Evolutionary conservation across 192 early-diverging fungal genomes (phyloP), one percentile per base, ranked within the genome.

Genomic region (Entomortierella lignicola): DNA sequence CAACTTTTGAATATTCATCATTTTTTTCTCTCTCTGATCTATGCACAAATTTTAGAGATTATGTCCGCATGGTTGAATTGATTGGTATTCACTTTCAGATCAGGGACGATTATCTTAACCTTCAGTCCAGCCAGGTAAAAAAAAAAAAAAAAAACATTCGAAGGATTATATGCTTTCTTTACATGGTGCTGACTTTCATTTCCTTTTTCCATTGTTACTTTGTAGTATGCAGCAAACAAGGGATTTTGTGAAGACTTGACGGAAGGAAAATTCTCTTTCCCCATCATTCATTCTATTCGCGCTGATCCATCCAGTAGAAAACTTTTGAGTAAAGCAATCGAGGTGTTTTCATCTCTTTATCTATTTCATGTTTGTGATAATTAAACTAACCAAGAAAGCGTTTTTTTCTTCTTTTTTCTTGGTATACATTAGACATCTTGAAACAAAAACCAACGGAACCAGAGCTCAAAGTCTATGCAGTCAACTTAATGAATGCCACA

Each of bases 261-360:
- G 0, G 98, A 99, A 85, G 98, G 98, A 77, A 99, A 99, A 85
- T 99, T 98, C 80, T 97, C 95, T 15, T 99, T 94, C 81, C 94
- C 94, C 18, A 89, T 99, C 64, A 93, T 96, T 31, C 95, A 96
- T 63, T 94, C 92, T 15, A 96, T 99, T 53, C 85, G 88, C 8
- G 55, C 80, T 7, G 82, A 89, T 51, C 81, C 90, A 1, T 53
- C 52, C 34, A 89, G 92, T 66, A 85, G 87, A 29, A 89, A 94
- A 81, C 77, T 98, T 43, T 79, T 93, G 44, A 95, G 91, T 92
- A 86, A 56, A n/a, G n/a, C n/a, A n/a, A n/a, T n/a, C n/a, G n/a
- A n/a, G n/a, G 84, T 69, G 17, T 32, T 57, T 25, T 54, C 27
- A n/a, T 8, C 7, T 50, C 21, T n/a, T n/a, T n/a, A n/a, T n/a